These are phyloP conservation scores for Trichoderma pleuroti DNA, from an alignment of 2,329 filamentous ascomycete genomes.

Conservation along the genomic window DNA sequence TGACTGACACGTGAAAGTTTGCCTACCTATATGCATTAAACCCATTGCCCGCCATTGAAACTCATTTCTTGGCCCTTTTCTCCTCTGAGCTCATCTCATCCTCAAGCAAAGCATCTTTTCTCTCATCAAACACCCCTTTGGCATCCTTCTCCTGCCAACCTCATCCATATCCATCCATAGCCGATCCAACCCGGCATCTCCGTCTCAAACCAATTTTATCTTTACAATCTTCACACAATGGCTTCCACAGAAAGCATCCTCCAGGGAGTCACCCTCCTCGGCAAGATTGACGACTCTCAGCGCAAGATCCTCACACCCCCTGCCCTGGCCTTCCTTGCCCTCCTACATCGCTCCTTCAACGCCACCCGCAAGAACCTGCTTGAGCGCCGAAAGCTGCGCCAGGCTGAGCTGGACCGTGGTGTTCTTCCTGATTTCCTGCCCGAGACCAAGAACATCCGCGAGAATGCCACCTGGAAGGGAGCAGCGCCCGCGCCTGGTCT, in stretches of 20 bases:
- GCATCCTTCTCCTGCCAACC: conserved; percentile 14
- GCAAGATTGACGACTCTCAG: conserved; percentile 70
- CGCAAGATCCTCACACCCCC: conserved; percentile 90
- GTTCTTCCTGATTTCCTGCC: conserved; percentile 88
- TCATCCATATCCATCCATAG: neutral
- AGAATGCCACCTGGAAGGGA: conserved; percentile 90
- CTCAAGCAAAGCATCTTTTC: neutral
- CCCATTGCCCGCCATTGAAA: neutral
- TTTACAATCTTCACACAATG: conserved; percentile 45
- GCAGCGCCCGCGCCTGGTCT: conserved; percentile 88
- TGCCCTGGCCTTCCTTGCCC: conserved; percentile 85
- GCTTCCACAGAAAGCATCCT: conserved; percentile 71
- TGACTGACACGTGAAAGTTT: conserved; percentile 37
- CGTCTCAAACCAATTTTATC: neutral
- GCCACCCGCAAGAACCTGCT: conserved; percentile 81
- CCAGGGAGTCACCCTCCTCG: conserved; percentile 83
- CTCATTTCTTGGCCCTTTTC: conserved; percentile 7
- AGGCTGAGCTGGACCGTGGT: conserved; percentile 90
- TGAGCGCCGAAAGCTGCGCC: conserved; percentile 78
- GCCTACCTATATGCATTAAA: neutral
- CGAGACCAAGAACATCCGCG: conserved; percentile 92
- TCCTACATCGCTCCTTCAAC: conserved; percentile 95
- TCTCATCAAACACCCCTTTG: neutral
- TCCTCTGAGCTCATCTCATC: neutral
- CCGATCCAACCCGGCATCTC: neutral